Evolutionary conservation across 2,329 filamentous ascomycete species (phyloP).

Genomic region (Magnaporthiopsis incrustans): DNA sequence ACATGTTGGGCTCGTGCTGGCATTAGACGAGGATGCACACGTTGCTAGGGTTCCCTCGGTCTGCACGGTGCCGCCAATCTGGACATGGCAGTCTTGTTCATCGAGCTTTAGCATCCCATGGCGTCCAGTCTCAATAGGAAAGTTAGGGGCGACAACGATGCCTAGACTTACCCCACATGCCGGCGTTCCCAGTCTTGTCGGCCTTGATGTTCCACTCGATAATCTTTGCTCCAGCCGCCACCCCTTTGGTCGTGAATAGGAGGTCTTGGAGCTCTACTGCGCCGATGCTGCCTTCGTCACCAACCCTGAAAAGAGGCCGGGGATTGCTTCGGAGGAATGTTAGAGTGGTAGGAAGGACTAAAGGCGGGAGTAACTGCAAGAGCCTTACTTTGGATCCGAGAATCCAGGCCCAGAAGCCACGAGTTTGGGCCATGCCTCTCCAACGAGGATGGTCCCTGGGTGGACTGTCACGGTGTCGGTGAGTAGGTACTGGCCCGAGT

Average conservation of each 20-base stretch:
- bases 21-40: conserved; percentile 39
- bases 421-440: conserved; percentile 63
- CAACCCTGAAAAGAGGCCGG: conserved; percentile 58
- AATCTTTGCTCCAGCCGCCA: conserved; percentile 61
- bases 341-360: neutral
- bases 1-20: conserved; percentile 43
- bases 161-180: conserved; percentile 11
- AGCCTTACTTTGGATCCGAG: conserved; percentile 20
- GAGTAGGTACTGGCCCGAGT: conserved; percentile 26
- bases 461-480: conserved; percentile 44
- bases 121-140: neutral
- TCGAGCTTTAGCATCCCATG: neutral
- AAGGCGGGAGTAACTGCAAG: neutral
- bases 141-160: neutral
- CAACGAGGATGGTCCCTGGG: conserved; percentile 56
- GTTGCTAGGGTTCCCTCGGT: conserved; percentile 54
- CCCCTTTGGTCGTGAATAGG: conserved; percentile 57
- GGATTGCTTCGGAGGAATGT: conserved; percentile 34
- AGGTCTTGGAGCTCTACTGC: conserved; percentile 62
- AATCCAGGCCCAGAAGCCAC: conserved; percentile 51
- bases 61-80: conserved; percentile 63
- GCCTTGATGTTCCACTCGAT: conserved; percentile 62
- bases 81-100: conserved; percentile 52
- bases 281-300: conserved; percentile 50
- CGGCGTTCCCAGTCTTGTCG: conserved; percentile 31